phyloP scores from a whole-genome alignment of 768 basidiomycete genomes.

The Naganishia antarctica region DNA sequence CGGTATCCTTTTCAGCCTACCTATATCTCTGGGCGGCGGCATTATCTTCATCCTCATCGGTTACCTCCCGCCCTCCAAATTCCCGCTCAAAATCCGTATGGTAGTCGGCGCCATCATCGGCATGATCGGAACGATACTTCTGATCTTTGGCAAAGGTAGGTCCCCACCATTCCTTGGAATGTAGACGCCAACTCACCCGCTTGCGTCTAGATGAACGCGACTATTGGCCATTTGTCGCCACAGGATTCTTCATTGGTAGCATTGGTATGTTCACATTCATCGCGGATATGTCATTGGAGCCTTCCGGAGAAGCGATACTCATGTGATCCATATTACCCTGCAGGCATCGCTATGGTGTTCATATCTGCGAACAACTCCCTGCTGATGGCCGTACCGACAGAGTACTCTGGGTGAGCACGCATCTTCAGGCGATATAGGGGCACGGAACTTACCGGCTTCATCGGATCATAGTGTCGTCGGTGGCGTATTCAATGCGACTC shows the following conservation, averaged over 20 bases:
- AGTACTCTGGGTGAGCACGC: constrained; percentile 21
- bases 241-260: constrained; percentile 22
- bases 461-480: constrained; percentile 18
- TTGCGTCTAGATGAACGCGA: background rate
- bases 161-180: background rate
- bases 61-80: constrained; percentile 15
- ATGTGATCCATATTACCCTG: no score
- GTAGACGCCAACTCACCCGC: no score
- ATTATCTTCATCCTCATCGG: constrained; percentile 27
- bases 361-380: constrained; percentile 23
- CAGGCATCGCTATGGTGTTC: constrained; percentile 27
- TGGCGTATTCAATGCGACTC: constrained; percentile 26
- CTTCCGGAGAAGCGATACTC: no score
- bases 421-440: background rate
- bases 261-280: constrained; percentile 20
- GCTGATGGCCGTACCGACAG: constrained; percentile 21
- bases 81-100: constrained; percentile 24
- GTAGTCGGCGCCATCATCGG: constrained; percentile 23
- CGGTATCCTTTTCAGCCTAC: constrained; percentile 8
- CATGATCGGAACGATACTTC: constrained; percentile 13
- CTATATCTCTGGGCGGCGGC: constrained; percentile 25
- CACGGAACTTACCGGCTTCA: background rate
- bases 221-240: constrained; percentile 23
- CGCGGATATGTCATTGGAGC: no score
- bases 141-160: constrained; percentile 17